Evolutionary conservation across 306 rosid species (phyloP).

Genomic region (Dicorynia guianensis): DNA sequence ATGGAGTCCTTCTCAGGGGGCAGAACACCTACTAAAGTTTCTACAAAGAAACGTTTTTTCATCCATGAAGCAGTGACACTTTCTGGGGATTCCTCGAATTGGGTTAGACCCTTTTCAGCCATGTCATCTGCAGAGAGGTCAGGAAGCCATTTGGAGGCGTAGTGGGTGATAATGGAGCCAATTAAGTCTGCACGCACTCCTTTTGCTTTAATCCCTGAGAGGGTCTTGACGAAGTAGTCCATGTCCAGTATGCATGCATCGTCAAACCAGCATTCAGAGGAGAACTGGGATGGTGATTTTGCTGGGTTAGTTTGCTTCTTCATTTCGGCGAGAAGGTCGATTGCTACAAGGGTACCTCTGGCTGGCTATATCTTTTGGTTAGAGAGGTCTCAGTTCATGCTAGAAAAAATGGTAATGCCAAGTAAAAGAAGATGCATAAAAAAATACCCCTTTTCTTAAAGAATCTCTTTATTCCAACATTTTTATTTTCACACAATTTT

Average conservation of each 20-base stretch:
- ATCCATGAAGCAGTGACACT: conserved; percentile 78
- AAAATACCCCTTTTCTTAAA: background rate
- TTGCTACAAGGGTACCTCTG: background rate
- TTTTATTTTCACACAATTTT: too few relatives aligned
- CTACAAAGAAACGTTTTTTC: conserved; percentile 85
- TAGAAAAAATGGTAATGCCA: background rate
- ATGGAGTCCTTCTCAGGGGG: conserved; percentile 86
- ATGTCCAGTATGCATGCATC: conserved; percentile 87
- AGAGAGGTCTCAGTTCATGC: background rate
- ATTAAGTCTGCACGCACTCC: conserved; percentile 82
- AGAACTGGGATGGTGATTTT: conserved; percentile 59
- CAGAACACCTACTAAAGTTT: conserved; percentile 82
- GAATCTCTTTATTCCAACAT: too few relatives aligned
- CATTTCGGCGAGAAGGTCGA: conserved; percentile 45
- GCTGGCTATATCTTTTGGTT: background rate
- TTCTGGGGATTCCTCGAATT: conserved; percentile 60
- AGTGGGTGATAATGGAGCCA: conserved; percentile 86
- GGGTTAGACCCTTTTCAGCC: conserved; percentile 40
- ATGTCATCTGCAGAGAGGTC: conserved; percentile 58
- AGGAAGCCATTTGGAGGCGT: conserved; percentile 96
- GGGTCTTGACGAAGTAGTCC: conserved; percentile 94
- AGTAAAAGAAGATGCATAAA: background rate
- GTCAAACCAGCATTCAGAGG: conserved; percentile 77
- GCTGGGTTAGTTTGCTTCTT: conserved; percentile 42
- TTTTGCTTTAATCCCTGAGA: conserved; percentile 77